phyloP scores from a whole-genome alignment of 805 yeast species.

The Candida lessepsii region DNA sequence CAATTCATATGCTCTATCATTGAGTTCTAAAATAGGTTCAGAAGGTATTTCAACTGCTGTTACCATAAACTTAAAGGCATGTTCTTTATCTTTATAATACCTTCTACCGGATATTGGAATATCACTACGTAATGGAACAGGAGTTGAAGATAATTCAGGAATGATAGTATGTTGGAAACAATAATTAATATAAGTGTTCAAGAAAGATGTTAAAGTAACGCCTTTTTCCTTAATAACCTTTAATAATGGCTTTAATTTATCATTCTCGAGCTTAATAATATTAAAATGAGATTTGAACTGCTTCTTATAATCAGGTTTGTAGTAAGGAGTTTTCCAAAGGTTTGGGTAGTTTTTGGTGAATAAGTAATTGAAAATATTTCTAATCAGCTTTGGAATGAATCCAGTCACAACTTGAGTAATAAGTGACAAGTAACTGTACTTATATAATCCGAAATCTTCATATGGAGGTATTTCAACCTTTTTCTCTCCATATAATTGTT shows the following conservation, averaged over 20 bases:
- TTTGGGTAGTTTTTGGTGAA: conserved; percentile 9
- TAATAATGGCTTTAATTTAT: neutral
- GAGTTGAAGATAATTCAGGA: neutral
- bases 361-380: conserved; percentile 1
- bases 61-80: conserved; percentile 6
- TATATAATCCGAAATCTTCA: neutral
- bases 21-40: conserved; percentile 1
- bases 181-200: conserved; percentile 10
- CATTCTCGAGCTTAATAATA: conserved; percentile 1
- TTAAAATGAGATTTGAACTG: neutral
- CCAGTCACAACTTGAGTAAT: neutral
- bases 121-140: neutral
- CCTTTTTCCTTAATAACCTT: conserved; percentile 3
- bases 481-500: neutral
- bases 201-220: conserved; percentile 13
- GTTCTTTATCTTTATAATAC: conserved; percentile 7
- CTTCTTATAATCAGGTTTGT: neutral
- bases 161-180: conserved; percentile 11
- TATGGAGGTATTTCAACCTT: neutral
- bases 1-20: conserved; percentile 1
- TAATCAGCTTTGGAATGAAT: neutral
- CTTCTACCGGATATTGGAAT: conserved; percentile 13
- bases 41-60: neutral
- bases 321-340: conserved; percentile 7
- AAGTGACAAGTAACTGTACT: neutral